Evolutionary conservation across 108 stramenopile species (phyloP), one percentile per base, ranked within the genome.

Genomic region (Seminavis robusta): DNA sequence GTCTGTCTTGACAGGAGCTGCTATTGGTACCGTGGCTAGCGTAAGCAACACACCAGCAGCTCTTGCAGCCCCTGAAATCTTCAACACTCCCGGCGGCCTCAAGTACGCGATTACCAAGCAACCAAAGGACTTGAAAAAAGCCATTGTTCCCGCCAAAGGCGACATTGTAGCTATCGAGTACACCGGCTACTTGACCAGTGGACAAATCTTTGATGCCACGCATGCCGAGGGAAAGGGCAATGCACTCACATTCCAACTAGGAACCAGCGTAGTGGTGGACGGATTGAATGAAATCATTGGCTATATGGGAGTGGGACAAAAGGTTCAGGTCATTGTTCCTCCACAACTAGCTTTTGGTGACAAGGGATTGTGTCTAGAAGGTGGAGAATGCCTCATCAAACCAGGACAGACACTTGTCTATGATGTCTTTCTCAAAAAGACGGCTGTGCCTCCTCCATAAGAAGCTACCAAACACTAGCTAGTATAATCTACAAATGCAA

Each of bases 241-340:
- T 44, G 85, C 78, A 10, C 70, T 92, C 6, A 53, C 83, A 21
- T 92, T 88, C 70, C 76, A 86, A 61, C 62, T 92, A 24, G 91
- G 91, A 34, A 62, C 78, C 20, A 64, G 54, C 13, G 73, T 73
- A 11, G 91, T 92, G 13, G 85, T 86, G 63, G 56, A 70, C 31
- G 91, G 91, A 17, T 68, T 92, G 17, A 86, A 88, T 38, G 84
- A 85, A 0, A 80, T 92, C 64, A 82, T 92, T 27, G 51, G 69
- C 0, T 59, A 69, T 9, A 86, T 92, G 86, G 75, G 62, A 17
- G 90, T 91, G 15, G 86, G 90, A 19, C 76, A 86, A 50, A 88
- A 92, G 53, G 86, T 88, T 0, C 91, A 92, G 45, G 84, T 81
- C n/a, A 92, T 92, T 37, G 87, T 92, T 58, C 91, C 91, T 15